phyloP scores from a whole-genome alignment of 2,329 filamentous ascomycete genomes.

The Fusarium robinianum region DNA sequence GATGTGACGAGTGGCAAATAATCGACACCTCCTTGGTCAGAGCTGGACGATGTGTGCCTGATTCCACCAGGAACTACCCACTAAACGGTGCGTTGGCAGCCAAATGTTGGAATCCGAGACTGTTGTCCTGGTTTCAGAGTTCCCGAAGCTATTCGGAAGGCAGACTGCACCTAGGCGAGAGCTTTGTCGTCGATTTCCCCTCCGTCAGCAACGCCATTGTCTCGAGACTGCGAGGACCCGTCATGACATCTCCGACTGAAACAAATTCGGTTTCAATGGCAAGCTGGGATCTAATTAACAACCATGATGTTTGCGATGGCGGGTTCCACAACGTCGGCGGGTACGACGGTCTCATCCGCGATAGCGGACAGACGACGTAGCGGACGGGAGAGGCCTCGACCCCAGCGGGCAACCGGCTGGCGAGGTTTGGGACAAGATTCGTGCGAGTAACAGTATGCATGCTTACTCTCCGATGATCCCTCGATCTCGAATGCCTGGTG shows the following conservation, averaged over 20 bases:
- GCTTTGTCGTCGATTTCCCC: too few relatives aligned
- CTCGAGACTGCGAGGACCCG: conserved; percentile 6
- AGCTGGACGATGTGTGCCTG: too few relatives aligned
- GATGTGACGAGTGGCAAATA: conserved; percentile 8
- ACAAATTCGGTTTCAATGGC: too few relatives aligned
- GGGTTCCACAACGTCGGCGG: conserved; percentile 12
- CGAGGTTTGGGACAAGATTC: neutral
- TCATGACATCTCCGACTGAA: neutral
- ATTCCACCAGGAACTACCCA: too few relatives aligned
- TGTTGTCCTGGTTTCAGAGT: too few relatives aligned
- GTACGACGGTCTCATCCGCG: neutral
- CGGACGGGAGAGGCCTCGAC: conserved; percentile 8
- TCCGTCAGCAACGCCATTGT: conserved; percentile 3
- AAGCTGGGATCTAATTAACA: too few relatives aligned
- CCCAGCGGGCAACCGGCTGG: conserved; percentile 12
- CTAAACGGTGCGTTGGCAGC: too few relatives aligned
- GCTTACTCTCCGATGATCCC: neutral
- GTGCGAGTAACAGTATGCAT: neutral
- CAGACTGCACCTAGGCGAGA: too few relatives aligned
- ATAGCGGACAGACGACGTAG: neutral
- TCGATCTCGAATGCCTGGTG: too few relatives aligned
- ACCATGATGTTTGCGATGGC: neutral
- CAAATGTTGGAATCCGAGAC: too few relatives aligned
- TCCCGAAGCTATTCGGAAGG: too few relatives aligned
- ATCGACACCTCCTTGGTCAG: too few relatives aligned